Base-by-base conservation (phyloP, 257 asterid species). In the Capsicum chinense region DNA sequence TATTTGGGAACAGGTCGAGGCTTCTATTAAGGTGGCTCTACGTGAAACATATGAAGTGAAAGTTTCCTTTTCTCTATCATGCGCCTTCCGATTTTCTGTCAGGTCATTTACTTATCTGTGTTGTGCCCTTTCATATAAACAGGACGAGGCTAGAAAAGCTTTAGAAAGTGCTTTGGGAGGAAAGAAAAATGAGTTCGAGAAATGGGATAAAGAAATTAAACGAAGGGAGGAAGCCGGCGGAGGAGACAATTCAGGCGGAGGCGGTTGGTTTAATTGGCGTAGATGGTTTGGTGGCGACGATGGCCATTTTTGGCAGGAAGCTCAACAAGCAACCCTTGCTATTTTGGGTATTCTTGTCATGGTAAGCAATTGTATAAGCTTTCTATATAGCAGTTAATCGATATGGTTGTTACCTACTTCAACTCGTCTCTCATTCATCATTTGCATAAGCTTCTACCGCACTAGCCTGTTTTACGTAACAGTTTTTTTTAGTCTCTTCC, bases 111-210 rank as follows among this genome's bases (percentile, higher is more conserved):
- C 21, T 81, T 67, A 73, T 70, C 74, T 67, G 21, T 26, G 17
- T n/a, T 69, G 58, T 62, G 11, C 83, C 19, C 67, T 67, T 81
- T 73, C 57, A 87, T 88, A 57, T 81, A 8, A 80, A 64, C 93
- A 97, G 99, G 99, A 97, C 14, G 91, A 93, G 80, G 99, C 98
- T 50, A 92, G 91, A 85, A 97, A 92, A 90, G 97, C 99, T 82
- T 89, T 97, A 87, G 99, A 95, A 88, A 81, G 93, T 85, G 99
- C 98, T 47, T 97, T 95, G 78, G 98, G 96, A 54, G 97, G 82
- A 81, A 93, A 93, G 94, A 97, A 92, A 88, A 11, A 82, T 3
- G 99, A 97, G 89, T 93, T 87, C 86, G 98, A 96, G 90, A 91
- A 95, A 86, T 95, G 98, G 97, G 90, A 93, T 88, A 88, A 92